These are phyloP conservation scores for Eutrema heterophyllum DNA, from an alignment of 345 rosid species.

Conservation along the genomic window DNA sequence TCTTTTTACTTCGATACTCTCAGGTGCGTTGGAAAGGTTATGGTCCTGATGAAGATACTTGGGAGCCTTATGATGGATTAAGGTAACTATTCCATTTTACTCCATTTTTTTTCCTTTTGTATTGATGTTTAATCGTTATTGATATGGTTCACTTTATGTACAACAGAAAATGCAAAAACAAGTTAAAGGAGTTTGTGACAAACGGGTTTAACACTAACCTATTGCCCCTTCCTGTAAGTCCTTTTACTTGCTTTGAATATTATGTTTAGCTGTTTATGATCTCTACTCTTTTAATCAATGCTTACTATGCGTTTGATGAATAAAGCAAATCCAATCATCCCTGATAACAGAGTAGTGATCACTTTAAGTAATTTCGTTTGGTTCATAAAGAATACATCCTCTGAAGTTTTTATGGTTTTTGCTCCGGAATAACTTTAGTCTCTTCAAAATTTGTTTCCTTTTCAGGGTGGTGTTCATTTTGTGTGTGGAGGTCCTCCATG, in stretches of 20 bases:
- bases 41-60: conserved; percentile 35
- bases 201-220: conserved; percentile 30
- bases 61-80: conserved; percentile 39
- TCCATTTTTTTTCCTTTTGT: not conserved
- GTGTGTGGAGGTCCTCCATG: conserved; percentile 48
- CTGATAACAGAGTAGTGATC: not conserved
- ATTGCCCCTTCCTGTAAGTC: conserved; percentile 42
- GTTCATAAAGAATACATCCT: not conserved
- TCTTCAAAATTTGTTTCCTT: not conserved
- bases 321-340: not conserved
- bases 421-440: not conserved
- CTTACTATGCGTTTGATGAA: not conserved
- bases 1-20: not conserved
- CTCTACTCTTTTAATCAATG: not conserved
- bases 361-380: not conserved
- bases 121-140: not conserved
- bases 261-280: not conserved
- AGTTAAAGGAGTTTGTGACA: conserved; percentile 32
- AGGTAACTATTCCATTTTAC: conserved; percentile 9
- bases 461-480: conserved; percentile 36
- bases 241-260: not conserved
- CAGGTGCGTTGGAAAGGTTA: conserved; percentile 39
- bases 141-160: not conserved
- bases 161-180: conserved; percentile 28
- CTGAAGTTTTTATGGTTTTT: not conserved